These are phyloP conservation scores for Phytophthora megakarya DNA, from an alignment of 352 stramenopile species.

Conservation along the genomic window DNA sequence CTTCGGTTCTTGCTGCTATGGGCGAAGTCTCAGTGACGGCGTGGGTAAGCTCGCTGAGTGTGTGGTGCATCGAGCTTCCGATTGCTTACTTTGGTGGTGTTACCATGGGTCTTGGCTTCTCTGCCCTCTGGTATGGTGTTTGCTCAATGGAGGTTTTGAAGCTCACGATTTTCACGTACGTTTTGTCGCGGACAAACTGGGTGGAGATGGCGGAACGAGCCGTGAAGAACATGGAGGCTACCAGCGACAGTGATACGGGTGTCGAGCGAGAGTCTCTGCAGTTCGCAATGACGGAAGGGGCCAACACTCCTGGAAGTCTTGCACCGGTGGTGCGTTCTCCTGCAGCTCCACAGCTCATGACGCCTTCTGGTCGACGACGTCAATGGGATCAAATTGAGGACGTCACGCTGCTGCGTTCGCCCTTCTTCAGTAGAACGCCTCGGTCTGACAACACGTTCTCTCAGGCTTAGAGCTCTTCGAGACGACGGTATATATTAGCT, in stretches of 20 bases:
- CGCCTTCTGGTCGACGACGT: conserved; percentile 49
- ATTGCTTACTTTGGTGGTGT: conserved; percentile 60
- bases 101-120: conserved; percentile 51
- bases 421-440: conserved; percentile 37
- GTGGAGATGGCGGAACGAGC: conserved; percentile 46
- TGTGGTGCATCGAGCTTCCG: conserved; percentile 63
- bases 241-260: conserved; percentile 41
- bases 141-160: conserved; percentile 56
- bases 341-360: conserved; percentile 53
- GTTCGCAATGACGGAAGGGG: conserved; percentile 50
- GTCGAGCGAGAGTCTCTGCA: conserved; percentile 47
- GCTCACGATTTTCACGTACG: conserved; percentile 45
- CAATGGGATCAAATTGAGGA: conserved; percentile 68
- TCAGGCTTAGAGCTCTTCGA: conserved; percentile 30
- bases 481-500: conserved; percentile 34
- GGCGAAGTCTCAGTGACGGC: conserved; percentile 55
- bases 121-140: conserved; percentile 54
- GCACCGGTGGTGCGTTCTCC: conserved; percentile 54
- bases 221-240: conserved; percentile 47
- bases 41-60: conserved; percentile 57
- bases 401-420: conserved; percentile 32
- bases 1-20: conserved; percentile 56
- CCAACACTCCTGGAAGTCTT: conserved; percentile 57
- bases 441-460: conserved; percentile 24
- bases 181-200: conserved; percentile 48